Base-by-base conservation (phyloP, 495 filamentous ascomycete species). In the Hyaloscypha variabilis region DNA sequence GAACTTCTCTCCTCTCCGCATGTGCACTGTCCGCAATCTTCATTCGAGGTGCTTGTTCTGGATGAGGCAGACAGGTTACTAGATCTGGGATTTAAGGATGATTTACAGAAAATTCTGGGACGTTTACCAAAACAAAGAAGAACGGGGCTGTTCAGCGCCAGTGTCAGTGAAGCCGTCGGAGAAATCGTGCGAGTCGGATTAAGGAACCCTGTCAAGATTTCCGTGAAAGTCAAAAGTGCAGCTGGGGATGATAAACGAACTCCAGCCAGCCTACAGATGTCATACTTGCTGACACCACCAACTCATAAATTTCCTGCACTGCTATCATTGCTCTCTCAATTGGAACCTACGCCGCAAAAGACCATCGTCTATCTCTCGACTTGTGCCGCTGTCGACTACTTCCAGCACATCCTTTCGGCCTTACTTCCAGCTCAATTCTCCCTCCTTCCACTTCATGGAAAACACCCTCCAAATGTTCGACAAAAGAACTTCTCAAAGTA, bases 291-390 rank as follows among this genome's bases (percentile, higher is more conserved):
- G 8, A 85, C 84, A 0, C 90, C 90, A 6, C 85, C 93, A 1
- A 86, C 83, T 26, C 87, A 92, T 58, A 97, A 96, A 73, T 78
- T 96, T 25, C 86, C 91, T 21, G 82, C 90, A 10, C 76, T 97
- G 6, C 83, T 85, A 50, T 85, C 86, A 31, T 81, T 99, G 11
- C 83, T 98, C 8, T 80, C 83, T 26, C 81, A 83, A 4, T 73
- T 95, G 21, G 78, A 90, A 28, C 89, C 90, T 0, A 84, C 83
- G 6, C 93, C 93, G 0, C 87, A 90, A 65, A 93, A 94, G 72
- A 87, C 88, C n/a, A 98, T 99, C 62, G 81, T 97, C 71, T 99
- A 97, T 75, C 85, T 98, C 36, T 95, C 94, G 21, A 97, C 93
- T 42, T 97, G 96, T 71, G 92, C 92, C 26, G 90, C 89, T n/a